These are phyloP conservation scores for Ophiocordyceps robertsii DNA, from an alignment of 2,329 filamentous ascomycete genomes.

Conservation along the genomic window DNA sequence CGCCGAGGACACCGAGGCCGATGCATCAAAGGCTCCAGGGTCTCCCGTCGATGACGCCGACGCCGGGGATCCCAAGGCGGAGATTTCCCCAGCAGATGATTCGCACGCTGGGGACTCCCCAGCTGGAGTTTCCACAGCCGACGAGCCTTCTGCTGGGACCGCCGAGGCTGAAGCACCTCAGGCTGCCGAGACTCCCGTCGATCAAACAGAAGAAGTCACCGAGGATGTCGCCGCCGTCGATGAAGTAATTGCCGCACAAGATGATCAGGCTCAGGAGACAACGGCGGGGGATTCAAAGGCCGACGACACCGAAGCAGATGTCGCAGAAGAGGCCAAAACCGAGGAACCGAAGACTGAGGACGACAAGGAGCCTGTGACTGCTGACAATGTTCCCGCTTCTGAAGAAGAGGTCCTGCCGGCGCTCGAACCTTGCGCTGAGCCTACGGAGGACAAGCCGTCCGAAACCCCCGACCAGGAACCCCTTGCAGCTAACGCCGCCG, in stretches of 20 bases:
- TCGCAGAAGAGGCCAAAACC: too few species aligned
- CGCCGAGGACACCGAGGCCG: not conserved
- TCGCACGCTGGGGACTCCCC: slow-evolving; percentile 2
- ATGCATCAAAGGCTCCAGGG: not conserved
- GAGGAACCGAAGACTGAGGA: too few species aligned
- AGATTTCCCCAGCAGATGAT: too few species aligned
- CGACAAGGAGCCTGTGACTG: too few species aligned
- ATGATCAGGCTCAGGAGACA: too few species aligned
- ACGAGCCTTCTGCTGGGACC: not conserved
- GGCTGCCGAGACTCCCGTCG: not conserved
- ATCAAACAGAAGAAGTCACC: not conserved
- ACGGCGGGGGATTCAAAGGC: too few species aligned
- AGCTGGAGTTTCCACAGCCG: too few species aligned
- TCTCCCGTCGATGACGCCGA: not conserved
- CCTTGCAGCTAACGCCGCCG: not conserved
- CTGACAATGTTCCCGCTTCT: too few species aligned
- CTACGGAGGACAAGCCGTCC: not conserved
- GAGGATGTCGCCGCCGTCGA: not conserved
- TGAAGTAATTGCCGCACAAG: not conserved
- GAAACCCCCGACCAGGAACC: not conserved
- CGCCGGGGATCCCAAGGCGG: not conserved
- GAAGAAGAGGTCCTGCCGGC: too few species aligned
- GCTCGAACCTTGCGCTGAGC: not conserved
- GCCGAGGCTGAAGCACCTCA: not conserved
- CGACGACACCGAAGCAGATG: too few species aligned